Percentiles rank a stretch among this genome's conserved stretches.
Conservation (phyloP, 352 stramenopile genomes). For the Globisporangium viniferum region DNA sequence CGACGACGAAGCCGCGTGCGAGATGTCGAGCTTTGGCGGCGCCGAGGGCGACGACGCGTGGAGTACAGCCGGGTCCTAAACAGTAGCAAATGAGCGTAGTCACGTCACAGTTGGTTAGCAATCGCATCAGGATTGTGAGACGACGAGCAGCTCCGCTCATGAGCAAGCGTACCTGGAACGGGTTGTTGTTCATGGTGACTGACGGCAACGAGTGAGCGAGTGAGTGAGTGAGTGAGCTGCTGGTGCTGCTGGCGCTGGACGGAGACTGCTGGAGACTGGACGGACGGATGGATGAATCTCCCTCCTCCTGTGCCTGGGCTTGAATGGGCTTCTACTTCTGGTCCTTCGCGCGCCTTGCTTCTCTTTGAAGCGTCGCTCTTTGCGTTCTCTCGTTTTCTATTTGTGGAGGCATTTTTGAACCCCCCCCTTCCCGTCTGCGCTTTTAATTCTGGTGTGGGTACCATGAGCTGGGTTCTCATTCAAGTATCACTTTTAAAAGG, state of each 20-base stretch:
- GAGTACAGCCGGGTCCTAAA: conserved; percentile 40
- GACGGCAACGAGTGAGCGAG: background rate
- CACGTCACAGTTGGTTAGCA: background rate
- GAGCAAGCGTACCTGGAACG: conserved; percentile 19
- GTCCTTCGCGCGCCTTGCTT: background rate
- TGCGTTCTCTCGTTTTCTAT: conserved; percentile 7
- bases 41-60: conserved; percentile 25
- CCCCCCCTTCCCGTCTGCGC: background rate
- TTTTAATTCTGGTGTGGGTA: background rate
- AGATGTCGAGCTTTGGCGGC: conserved; percentile 21
- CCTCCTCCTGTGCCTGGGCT: background rate
- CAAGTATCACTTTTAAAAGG: background rate
- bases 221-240: background rate
- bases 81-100: background rate
- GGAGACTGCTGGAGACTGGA: conserved; percentile 4
- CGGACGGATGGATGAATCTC: background rate
- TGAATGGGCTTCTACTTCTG: background rate
- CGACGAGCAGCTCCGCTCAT: background rate
- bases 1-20: conserved; percentile 24
- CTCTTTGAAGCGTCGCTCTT: conserved; percentile 6
- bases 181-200: conserved; percentile 24
- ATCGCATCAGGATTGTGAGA: background rate
- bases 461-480: background rate
- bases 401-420: conserved; percentile 4
- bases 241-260: conserved; percentile 2